These are phyloP conservation scores for Amylocystis lapponica DNA, from an alignment of 768 basidiomycete species.

Conservation along the genomic window DNA sequence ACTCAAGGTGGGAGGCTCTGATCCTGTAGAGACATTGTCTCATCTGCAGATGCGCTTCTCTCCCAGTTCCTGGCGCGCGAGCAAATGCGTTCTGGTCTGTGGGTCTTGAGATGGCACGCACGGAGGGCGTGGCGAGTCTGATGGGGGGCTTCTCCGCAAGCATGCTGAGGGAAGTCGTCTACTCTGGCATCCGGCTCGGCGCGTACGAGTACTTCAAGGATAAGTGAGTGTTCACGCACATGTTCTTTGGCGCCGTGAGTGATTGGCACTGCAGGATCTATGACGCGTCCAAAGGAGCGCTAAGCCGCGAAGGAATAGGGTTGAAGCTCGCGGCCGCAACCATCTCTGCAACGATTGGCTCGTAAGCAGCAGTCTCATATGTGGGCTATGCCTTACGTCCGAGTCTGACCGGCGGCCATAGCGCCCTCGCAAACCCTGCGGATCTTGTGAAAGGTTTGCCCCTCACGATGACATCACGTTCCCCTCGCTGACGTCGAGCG, in stretches of 20 bases:
- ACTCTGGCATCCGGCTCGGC: conserved; percentile 30
- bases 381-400: background rate
- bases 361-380: conserved; percentile 15
- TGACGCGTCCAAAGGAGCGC: conserved; percentile 17
- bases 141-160: conserved; percentile 29
- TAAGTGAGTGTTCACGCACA: conserved; percentile 17
- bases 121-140: conserved; percentile 26
- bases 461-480: background rate
- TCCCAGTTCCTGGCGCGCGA: conserved; percentile 21
- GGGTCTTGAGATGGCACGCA: conserved; percentile 28
- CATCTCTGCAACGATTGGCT: conserved; percentile 27
- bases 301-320: conserved; percentile 25
- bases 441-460: conserved; percentile 30
- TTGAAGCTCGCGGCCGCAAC: conserved; percentile 29
- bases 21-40: background rate
- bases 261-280: conserved; percentile 15
- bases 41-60: background rate
- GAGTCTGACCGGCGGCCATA: conserved; percentile 2
- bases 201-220: conserved; percentile 35
- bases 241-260: background rate
- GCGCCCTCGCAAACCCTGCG: conserved; percentile 30
- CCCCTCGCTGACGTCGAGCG: no score
- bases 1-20: conserved; percentile 22
- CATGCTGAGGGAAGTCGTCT: conserved; percentile 30
- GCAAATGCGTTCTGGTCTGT: conserved; percentile 29